Evolutionary conservation across 192 early-diverging fungal species (phyloP).

Genomic region (Umbelopsis isabellina): DNA sequence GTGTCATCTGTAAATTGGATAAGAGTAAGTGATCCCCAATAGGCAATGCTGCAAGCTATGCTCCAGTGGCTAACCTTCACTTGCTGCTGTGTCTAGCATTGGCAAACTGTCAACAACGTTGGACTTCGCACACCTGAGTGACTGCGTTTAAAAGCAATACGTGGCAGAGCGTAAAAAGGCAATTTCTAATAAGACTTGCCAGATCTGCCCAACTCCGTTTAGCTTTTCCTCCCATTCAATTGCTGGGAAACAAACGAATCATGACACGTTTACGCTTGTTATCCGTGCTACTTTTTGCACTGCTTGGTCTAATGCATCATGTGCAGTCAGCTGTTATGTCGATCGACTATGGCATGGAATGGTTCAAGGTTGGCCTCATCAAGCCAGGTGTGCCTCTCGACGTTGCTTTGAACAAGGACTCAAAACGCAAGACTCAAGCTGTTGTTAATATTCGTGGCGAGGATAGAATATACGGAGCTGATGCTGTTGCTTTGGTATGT

Average conservation of each 20-base stretch:
- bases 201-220: not conserved
- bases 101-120: not conserved
- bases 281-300: conserved; percentile 29
- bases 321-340: conserved; percentile 81
- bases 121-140: not conserved
- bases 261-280: conserved; percentile 22
- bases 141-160: not conserved
- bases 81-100: conserved; percentile 36
- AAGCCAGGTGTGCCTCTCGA: conserved; percentile 90
- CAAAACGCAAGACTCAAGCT: conserved; percentile 91
- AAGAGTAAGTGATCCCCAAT: not conserved
- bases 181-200: not conserved
- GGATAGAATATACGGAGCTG: conserved; percentile 87
- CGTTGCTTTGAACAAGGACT: conserved; percentile 94
- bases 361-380: conserved; percentile 95
- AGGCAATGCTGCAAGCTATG: not conserved
- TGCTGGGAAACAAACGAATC: not conserved
- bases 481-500: conserved; percentile 75
- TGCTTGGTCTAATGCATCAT: conserved; percentile 35
- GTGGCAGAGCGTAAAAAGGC: not conserved
- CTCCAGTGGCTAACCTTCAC: conserved; percentile 31
- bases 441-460: conserved; percentile 79
- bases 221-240: not conserved
- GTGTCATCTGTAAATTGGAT: conserved; percentile 56
- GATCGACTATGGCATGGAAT: conserved; percentile 97